Evolutionary conservation across 345 rosid species (phyloP).

Genomic region (Salix dunnii): DNA sequence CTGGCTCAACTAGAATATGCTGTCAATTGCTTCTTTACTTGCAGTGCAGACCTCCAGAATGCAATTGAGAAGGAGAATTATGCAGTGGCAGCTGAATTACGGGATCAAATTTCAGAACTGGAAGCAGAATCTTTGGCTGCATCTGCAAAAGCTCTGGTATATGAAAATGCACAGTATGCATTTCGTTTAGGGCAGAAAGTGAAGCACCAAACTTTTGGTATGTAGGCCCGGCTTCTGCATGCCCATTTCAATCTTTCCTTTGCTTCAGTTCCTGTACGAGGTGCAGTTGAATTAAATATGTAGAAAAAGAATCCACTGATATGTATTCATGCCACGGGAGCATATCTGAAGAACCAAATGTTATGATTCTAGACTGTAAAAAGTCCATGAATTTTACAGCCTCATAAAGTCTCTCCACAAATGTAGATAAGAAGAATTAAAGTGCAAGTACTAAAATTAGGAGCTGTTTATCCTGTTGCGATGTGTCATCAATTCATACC

Average conservation of each 20-base stretch:
- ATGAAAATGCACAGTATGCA: slow-evolving; percentile 72
- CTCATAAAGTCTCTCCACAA: background rate
- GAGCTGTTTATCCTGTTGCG: background rate
- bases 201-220: slow-evolving; percentile 76
- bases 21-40: slow-evolving; percentile 17
- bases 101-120: slow-evolving; percentile 69
- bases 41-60: slow-evolving; percentile 80
- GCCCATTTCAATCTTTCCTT: slow-evolving; percentile 2
- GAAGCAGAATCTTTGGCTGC: slow-evolving; percentile 89
- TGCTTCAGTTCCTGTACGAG: background rate
- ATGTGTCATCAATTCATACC: background rate
- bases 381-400: background rate
- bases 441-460: background rate
- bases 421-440: background rate
- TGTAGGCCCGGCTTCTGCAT: slow-evolving; percentile 2
- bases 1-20: background rate
- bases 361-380: background rate
- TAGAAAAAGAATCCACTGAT: background rate
- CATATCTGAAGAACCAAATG: background rate
- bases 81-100: slow-evolving; percentile 64
- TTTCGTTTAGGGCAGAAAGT: slow-evolving; percentile 93
- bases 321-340: background rate
- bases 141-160: slow-evolving; percentile 74
- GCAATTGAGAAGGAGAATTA: slow-evolving; percentile 79
- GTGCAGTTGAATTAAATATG: background rate